Conservation (phyloP, 2,329 filamentous ascomycete species). For the Cordyceps cateniannulata region DNA sequence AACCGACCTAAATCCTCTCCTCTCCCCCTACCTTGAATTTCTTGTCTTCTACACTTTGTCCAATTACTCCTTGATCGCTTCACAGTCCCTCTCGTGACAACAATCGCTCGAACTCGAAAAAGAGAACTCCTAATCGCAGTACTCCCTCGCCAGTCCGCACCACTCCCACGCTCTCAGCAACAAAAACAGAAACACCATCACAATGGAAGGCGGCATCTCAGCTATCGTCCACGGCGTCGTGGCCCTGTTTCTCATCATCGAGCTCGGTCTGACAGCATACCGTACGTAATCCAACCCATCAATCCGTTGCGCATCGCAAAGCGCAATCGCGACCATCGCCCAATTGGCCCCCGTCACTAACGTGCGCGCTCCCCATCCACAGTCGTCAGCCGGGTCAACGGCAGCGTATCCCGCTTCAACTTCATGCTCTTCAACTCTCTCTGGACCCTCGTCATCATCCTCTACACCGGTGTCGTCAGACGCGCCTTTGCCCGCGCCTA, state of each 20-base stretch:
- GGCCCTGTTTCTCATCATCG: slow-evolving; percentile 61
- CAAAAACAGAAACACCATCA: slow-evolving; percentile 15
- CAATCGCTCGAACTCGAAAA: not conserved
- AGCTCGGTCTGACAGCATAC: slow-evolving; percentile 69
- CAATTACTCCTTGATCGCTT: not conserved
- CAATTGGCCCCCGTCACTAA: not conserved
- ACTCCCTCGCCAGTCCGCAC: not conserved
- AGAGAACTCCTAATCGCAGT: not conserved
- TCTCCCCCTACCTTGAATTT: not conserved
- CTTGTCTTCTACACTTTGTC: not conserved
- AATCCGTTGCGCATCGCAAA: not conserved
- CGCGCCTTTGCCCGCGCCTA: slow-evolving; percentile 53
- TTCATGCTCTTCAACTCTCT: slow-evolving; percentile 76
- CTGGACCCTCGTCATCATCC: slow-evolving; percentile 67
- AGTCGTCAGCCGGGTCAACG: slow-evolving; percentile 47
- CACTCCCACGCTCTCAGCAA: too few relatives aligned
- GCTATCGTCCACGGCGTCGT: slow-evolving; percentile 59
- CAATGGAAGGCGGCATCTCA: slow-evolving; percentile 46
- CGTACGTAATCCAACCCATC: slow-evolving; percentile 39
- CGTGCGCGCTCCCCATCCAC: not conserved
- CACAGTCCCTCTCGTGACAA: not conserved
- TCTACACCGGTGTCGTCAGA: slow-evolving; percentile 64
- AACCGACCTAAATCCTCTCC: not conserved
- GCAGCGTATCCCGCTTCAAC: slow-evolving; percentile 48
- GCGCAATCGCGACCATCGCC: not conserved